These are phyloP conservation scores for Pleurotus djamor DNA, from an alignment of 768 basidiomycete species.

Conservation along the genomic window DNA sequence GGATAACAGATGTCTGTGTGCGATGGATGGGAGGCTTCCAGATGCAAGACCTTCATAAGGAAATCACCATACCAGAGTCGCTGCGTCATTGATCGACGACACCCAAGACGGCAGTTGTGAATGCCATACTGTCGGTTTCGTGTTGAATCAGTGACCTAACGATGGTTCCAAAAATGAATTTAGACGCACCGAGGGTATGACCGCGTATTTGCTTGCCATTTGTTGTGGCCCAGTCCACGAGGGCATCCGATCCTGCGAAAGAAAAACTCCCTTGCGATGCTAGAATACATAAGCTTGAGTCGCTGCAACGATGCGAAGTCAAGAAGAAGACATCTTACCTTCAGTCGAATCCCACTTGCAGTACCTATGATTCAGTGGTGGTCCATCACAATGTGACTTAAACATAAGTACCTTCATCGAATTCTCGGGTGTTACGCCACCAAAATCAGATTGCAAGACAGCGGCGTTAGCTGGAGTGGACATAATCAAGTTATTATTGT, in stretches of 20 bases:
- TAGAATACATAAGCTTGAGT: not conserved
- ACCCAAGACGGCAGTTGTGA: constrained; percentile 44
- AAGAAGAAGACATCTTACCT: constrained; percentile 15
- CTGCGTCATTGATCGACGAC: constrained; percentile 29
- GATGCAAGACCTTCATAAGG: not conserved
- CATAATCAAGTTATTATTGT: constrained; percentile 5
- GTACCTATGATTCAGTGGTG: not conserved
- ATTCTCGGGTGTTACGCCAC: constrained; percentile 39
- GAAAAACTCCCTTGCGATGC: constrained; percentile 29
- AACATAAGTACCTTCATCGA: constrained; percentile 37
- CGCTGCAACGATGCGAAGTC: not conserved
- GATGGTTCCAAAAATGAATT: not conserved
- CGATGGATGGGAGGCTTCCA: not conserved
- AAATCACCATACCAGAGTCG: constrained; percentile 27
- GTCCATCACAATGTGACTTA: not conserved
- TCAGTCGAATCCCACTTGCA: constrained; percentile 36
- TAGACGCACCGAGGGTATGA: constrained; percentile 29
- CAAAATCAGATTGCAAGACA: constrained; percentile 31
- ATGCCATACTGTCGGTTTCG: constrained; percentile 18
- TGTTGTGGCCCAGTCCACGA: constrained; percentile 39
- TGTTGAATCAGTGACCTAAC: not conserved
- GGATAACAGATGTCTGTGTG: constrained; percentile 35
- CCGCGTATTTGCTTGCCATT: constrained; percentile 40
- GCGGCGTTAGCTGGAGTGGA: constrained; percentile 25
- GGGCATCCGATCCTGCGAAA: constrained; percentile 28